Conservation (phyloP, 345 rosid genomes). For the Heritiera littoralis region DNA sequence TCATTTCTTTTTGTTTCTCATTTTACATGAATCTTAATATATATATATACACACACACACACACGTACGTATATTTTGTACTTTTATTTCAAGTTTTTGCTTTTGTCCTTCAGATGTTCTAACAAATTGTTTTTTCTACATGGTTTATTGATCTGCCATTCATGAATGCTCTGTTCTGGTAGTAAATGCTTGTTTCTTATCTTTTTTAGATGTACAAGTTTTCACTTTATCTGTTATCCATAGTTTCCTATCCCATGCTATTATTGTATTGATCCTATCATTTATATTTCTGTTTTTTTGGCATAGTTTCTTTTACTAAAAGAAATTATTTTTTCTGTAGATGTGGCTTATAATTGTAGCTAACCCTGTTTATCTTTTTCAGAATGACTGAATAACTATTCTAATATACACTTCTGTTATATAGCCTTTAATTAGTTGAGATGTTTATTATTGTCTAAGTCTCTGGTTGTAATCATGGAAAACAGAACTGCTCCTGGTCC, state of each 20-base stretch:
- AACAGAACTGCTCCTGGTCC: constrained; percentile 90
- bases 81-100: constrained; percentile 14
- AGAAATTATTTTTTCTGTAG: no score
- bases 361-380: background rate
- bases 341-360: background rate
- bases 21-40: background rate
- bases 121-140: background rate
- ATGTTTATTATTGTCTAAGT: constrained; percentile 5
- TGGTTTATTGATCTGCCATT: constrained; percentile 3
- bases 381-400: background rate
- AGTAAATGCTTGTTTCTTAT: constrained; percentile 9
- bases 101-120: background rate
- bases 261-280: background rate
- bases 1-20: constrained; percentile 7
- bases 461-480: constrained; percentile 9
- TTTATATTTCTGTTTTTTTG: background rate
- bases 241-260: constrained; percentile 13
- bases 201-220: constrained; percentile 21
- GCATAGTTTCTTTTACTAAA: background rate
- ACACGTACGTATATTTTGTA: background rate
- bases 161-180: constrained; percentile 10
- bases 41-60: no score
- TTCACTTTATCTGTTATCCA: constrained; percentile 5
- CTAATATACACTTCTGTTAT: background rate
- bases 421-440: background rate